phyloP scores from a whole-genome alignment of 768 basidiomycete genomes.

The Leucocoprinus birnbaumii region DNA sequence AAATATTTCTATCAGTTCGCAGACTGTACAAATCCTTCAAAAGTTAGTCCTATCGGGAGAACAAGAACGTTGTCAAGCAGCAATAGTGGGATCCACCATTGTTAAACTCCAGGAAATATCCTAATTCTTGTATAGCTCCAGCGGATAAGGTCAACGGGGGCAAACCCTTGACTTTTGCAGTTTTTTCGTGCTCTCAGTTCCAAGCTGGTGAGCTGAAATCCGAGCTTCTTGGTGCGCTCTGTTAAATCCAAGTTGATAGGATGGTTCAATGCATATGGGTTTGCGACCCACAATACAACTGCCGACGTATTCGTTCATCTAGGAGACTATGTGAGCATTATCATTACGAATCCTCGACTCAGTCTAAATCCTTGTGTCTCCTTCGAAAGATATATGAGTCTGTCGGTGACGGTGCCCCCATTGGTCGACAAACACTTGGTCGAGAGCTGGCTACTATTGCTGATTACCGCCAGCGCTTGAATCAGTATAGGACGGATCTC shows the following conservation, averaged over 20 bases:
- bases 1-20: conserved; percentile 54
- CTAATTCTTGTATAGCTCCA: conserved; percentile 31
- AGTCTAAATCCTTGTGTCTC: too few relatives aligned
- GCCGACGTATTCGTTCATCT: conserved; percentile 56
- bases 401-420: conserved; percentile 38
- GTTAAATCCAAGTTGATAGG: conserved; percentile 24
- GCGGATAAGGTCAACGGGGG: conserved; percentile 47
- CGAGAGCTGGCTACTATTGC: conserved; percentile 53
- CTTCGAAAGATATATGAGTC: conserved; percentile 45
- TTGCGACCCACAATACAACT: conserved; percentile 48
- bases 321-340: conserved; percentile 50
- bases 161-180: conserved; percentile 46
- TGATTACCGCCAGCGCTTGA: conserved; percentile 51
- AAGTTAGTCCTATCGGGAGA: conserved; percentile 42
- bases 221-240: too few relatives aligned
- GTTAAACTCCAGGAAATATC: not conserved
- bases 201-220: conserved; percentile 35
- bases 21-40: conserved; percentile 46
- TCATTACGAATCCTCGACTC: not conserved
- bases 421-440: conserved; percentile 48
- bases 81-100: conserved; percentile 32
- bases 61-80: conserved; percentile 49
- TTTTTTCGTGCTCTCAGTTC: conserved; percentile 57
- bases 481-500: conserved; percentile 50
- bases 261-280: conserved; percentile 61